Evolutionary conservation across 2,329 filamentous ascomycete genomes (phyloP).

Genomic region (Alternaria gaisen): DNA sequence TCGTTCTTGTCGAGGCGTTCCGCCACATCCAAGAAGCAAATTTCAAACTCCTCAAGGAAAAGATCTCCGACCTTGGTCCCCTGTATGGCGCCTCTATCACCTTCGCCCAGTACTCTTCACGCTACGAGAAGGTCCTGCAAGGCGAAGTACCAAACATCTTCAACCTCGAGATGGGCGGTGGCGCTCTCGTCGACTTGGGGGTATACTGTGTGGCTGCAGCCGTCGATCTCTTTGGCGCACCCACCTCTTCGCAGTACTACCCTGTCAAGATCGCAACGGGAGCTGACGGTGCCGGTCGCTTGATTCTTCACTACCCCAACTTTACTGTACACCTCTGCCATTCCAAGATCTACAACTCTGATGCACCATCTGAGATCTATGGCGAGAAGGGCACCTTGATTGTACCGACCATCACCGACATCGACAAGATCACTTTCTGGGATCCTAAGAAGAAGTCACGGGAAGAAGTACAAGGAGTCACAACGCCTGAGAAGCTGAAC

Average conservation of each 20-base stretch:
- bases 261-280: constrained; percentile 56
- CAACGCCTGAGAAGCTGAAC: constrained; percentile 52
- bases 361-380: constrained; percentile 57
- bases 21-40: constrained; percentile 61
- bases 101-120: constrained; percentile 56
- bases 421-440: constrained; percentile 53
- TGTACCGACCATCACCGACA: constrained; percentile 57
- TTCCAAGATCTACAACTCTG: constrained; percentile 56
- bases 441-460: constrained; percentile 56
- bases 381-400: constrained; percentile 59
- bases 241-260: constrained; percentile 52
- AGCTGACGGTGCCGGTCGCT: constrained; percentile 57
- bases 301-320: constrained; percentile 55
- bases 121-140: constrained; percentile 58
- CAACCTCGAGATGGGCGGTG: constrained; percentile 57
- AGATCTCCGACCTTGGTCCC: constrained; percentile 51
- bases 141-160: constrained; percentile 61
- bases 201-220: constrained; percentile 60
- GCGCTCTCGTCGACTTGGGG: constrained; percentile 59
- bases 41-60: constrained; percentile 55
- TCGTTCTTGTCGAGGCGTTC: constrained; percentile 60
- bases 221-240: constrained; percentile 58
- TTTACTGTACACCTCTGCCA: constrained; percentile 56
- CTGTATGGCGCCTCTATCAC: constrained; percentile 57
- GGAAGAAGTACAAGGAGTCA: constrained; percentile 51